Evolutionary conservation across 2,329 filamentous ascomycete genomes (phyloP).

Genomic region (Aspergillus sp.): DNA sequence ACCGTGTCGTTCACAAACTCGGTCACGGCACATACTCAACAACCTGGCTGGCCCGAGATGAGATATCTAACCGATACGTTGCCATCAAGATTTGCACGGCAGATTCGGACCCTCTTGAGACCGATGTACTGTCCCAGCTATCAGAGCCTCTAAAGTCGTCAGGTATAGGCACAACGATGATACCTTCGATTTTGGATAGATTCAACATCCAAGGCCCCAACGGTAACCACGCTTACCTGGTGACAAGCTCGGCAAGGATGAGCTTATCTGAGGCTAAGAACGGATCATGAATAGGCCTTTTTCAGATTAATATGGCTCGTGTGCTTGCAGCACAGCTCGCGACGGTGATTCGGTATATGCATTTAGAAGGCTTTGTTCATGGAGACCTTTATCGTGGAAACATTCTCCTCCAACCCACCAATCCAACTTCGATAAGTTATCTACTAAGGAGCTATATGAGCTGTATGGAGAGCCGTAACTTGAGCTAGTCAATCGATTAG

Average conservation of each 20-base stretch:
- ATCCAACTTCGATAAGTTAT: not conserved
- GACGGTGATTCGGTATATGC: slow-evolving; percentile 29
- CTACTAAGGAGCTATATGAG: not conserved
- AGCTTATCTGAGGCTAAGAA: slow-evolving; percentile 22
- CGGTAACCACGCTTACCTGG: slow-evolving; percentile 24
- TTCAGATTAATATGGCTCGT: slow-evolving; percentile 25
- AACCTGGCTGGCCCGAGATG: slow-evolving; percentile 27
- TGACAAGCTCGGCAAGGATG: slow-evolving; percentile 18
- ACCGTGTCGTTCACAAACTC: slow-evolving; percentile 42
- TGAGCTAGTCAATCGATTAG: not conserved
- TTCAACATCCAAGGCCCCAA: slow-evolving; percentile 26
- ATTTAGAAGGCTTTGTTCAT: not conserved
- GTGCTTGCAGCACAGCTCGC: slow-evolving; percentile 25
- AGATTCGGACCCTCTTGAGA: slow-evolving; percentile 14
- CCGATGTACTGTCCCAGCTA: not conserved
- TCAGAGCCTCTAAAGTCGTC: not conserved
- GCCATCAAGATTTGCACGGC: slow-evolving; percentile 28
- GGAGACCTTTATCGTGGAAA: slow-evolving; percentile 7
- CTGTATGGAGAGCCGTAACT: not conserved
- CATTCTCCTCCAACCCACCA: not conserved
- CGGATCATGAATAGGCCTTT: slow-evolving; percentile 21
- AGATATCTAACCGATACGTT: slow-evolving; percentile 22
- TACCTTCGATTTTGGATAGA: slow-evolving; percentile 19
- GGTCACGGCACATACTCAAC: slow-evolving; percentile 41
- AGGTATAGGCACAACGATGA: not conserved